These are phyloP conservation scores for Xylariaceae sp. DNA, from an alignment of 2,329 filamentous ascomycete species.

Conservation along the genomic window DNA sequence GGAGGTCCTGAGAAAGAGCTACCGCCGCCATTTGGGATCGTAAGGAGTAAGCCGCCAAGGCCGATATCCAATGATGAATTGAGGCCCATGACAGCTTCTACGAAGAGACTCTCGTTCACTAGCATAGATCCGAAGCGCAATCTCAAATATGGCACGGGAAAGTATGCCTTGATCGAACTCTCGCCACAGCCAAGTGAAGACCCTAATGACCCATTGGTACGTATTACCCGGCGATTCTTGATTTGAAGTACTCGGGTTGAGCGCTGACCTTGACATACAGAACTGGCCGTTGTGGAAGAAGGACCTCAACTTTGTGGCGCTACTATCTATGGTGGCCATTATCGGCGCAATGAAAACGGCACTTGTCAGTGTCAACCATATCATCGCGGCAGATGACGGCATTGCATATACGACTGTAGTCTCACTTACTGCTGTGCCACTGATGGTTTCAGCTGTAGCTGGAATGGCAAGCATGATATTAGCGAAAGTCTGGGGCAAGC, in stretches of 20 bases:
- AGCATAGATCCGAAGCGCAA: slow-evolving; percentile 43
- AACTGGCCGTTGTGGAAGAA: slow-evolving; percentile 64
- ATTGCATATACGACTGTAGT: slow-evolving; percentile 55
- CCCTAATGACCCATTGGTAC: slow-evolving; percentile 59
- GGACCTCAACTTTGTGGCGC: slow-evolving; percentile 53
- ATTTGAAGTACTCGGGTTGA: not conserved
- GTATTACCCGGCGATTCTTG: slow-evolving; percentile 29
- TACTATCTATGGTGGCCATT: slow-evolving; percentile 55
- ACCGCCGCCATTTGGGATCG: slow-evolving; percentile 24
- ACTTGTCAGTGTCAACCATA: slow-evolving; percentile 54
- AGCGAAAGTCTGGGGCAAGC: slow-evolving; percentile 57
- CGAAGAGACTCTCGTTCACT: slow-evolving; percentile 44
- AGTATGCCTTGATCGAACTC: slow-evolving; percentile 51
- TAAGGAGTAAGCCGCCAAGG: slow-evolving; percentile 24
- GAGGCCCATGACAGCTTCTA: slow-evolving; percentile 44
- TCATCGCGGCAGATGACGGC: slow-evolving; percentile 49
- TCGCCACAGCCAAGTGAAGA: slow-evolving; percentile 63
- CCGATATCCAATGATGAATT: slow-evolving; percentile 32
- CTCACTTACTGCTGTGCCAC: slow-evolving; percentile 58
- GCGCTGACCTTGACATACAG: slow-evolving; percentile 38
- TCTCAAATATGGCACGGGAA: slow-evolving; percentile 56
- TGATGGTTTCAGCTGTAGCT: slow-evolving; percentile 55
- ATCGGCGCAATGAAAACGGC: slow-evolving; percentile 60
- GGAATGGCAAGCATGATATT: slow-evolving; percentile 51
- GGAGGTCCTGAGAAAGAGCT: slow-evolving; percentile 22